These are phyloP conservation scores for Aspergillus fumigatiaffinis DNA, from an alignment of 2,329 filamentous ascomycete genomes.

Conservation along the genomic window DNA sequence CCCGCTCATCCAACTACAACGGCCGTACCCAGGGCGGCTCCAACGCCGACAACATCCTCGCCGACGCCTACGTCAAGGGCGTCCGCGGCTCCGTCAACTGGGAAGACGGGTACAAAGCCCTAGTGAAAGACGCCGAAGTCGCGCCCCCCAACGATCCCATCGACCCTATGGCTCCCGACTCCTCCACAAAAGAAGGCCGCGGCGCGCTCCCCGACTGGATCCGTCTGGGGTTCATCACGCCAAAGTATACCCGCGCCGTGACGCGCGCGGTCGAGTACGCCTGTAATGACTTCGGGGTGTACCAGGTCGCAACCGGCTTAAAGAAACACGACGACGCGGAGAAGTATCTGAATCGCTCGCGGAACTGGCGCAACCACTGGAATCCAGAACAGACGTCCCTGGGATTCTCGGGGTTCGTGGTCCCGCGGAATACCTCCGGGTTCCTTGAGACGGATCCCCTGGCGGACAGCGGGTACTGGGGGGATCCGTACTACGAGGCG, in stretches of 20 bases:
- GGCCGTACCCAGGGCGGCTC: constrained; percentile 66
- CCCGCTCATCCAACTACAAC: constrained; percentile 64
- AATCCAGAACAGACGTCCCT: constrained; percentile 55
- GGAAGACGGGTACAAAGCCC: constrained; percentile 58
- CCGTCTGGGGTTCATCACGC: constrained; percentile 61
- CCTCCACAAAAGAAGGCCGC: constrained; percentile 64
- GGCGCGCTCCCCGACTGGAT: constrained; percentile 68
- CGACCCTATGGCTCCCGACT: constrained; percentile 51
- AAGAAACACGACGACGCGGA: constrained; percentile 48
- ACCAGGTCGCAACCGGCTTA: constrained; percentile 61
- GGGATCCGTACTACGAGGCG: constrained; percentile 58
- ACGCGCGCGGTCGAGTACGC: constrained; percentile 65
- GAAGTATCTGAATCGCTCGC: constrained; percentile 60
- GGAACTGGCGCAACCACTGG: constrained; percentile 71
- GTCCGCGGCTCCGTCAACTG: constrained; percentile 59
- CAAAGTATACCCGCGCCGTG: constrained; percentile 57
- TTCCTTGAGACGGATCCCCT: constrained; percentile 50
- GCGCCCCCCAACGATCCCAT: constrained; percentile 56
- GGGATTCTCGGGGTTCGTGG: constrained; percentile 63
- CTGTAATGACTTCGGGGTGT: constrained; percentile 64
- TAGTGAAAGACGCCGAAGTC: constrained; percentile 65
- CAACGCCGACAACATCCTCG: constrained; percentile 68
- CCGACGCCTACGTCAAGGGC: constrained; percentile 68
- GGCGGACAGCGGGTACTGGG: constrained; percentile 62
- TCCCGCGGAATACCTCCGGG: constrained; percentile 52